Percentiles rank a stretch among this genome's conserved stretches.
Conservation (phyloP, 768 basidiomycete genomes). For the Leccinum subtestaceum region DNA sequence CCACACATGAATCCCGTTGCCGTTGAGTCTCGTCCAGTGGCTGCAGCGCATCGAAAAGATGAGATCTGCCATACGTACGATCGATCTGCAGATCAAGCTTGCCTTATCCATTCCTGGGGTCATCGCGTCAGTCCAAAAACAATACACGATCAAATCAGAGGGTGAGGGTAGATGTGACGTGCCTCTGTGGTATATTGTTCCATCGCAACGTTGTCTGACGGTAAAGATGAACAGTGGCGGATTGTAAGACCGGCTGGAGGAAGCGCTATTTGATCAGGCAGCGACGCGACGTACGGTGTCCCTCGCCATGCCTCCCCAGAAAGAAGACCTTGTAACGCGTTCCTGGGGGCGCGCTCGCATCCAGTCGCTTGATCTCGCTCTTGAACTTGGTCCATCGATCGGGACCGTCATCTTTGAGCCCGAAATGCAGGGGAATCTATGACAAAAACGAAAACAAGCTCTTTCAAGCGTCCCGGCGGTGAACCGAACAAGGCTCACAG, state of each 20-base stretch:
- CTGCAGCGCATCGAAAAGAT: neutral
- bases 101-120: conserved; percentile 60
- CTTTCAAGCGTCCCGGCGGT: neutral
- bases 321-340: conserved; percentile 61
- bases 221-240: conserved; percentile 45
- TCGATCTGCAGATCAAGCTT: conserved; percentile 18
- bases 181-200: conserved; percentile 56
- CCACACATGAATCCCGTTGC: conserved; percentile 67
- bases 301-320: conserved; percentile 70
- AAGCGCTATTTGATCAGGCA: neutral
- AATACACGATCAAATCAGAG: neutral
- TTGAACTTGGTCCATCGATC: conserved; percentile 51
- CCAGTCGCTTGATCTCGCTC: conserved; percentile 41
- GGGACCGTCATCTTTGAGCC: conserved; percentile 50
- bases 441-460: neutral
- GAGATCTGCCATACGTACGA: neutral
- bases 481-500: conserved; percentile 10
- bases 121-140: neutral
- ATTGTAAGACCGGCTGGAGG: conserved; percentile 30
- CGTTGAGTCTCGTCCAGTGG: conserved; percentile 60
- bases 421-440: conserved; percentile 58
- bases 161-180: conserved; percentile 4
- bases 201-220: conserved; percentile 66
- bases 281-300: conserved; percentile 56
- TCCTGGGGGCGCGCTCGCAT: conserved; percentile 36